Conservation (phyloP, 495 filamentous ascomycete genomes). For the Xylaria nigripes region DNA sequence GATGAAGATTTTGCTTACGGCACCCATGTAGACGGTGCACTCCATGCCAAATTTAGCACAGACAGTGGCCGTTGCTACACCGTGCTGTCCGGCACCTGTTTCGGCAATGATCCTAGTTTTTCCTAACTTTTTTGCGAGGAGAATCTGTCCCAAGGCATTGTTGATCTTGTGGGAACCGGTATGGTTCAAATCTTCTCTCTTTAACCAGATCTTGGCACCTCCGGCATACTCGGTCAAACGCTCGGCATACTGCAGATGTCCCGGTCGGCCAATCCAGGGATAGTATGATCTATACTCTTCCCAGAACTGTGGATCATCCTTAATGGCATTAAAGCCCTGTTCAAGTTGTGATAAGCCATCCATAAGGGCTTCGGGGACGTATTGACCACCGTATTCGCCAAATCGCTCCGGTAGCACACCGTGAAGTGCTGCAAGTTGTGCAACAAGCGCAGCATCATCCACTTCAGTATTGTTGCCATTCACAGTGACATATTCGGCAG, state of each 20-base stretch:
- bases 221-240: slow-evolving; percentile 80
- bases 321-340: slow-evolving; percentile 77
- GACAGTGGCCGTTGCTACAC: slow-evolving; percentile 91
- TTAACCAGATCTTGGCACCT: slow-evolving; percentile 91
- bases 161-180: slow-evolving; percentile 93
- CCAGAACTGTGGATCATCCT: slow-evolving; percentile 88
- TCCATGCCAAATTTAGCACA: slow-evolving; percentile 95
- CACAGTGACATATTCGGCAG: slow-evolving; percentile 44
- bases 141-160: slow-evolving; percentile 83
- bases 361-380: slow-evolving; percentile 96
- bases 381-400: slow-evolving; percentile 97
- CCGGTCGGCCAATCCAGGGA: slow-evolving; percentile 93
- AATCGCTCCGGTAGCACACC: slow-evolving; percentile 71
- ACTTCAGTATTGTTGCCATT: slow-evolving; percentile 48
- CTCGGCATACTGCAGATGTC: slow-evolving; percentile 80
- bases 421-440: slow-evolving; percentile 39
- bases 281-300: slow-evolving; percentile 95
- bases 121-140: slow-evolving; percentile 71
- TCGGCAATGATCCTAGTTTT: slow-evolving; percentile 95
- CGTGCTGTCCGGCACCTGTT: slow-evolving; percentile 94
- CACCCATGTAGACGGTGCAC: slow-evolving; percentile 94
- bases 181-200: slow-evolving; percentile 89
- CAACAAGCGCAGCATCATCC: slow-evolving; percentile 36
- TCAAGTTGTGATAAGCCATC: slow-evolving; percentile 90
- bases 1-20: slow-evolving; percentile 30